phyloP scores from a whole-genome alignment of 768 basidiomycete species.

The Amanita rubescens region DNA sequence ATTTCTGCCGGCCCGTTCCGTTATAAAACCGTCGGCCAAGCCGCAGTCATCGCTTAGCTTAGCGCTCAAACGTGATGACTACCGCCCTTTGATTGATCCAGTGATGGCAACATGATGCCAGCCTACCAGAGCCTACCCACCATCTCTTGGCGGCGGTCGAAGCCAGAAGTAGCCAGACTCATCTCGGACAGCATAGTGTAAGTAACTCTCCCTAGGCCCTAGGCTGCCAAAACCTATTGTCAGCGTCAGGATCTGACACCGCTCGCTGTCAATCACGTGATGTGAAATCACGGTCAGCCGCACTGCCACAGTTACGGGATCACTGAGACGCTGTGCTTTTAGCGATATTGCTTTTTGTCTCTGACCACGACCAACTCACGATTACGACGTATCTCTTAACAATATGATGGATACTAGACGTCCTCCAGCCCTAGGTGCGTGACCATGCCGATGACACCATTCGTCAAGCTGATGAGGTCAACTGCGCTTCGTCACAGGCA shows the following conservation, averaged over 20 bases:
- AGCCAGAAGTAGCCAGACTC: too few relatives aligned
- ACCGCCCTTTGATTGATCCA: background rate
- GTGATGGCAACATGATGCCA: background rate
- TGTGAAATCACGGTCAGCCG: background rate
- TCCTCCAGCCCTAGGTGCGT: constrained; percentile 34
- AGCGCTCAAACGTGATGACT: constrained; percentile 5
- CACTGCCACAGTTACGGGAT: background rate
- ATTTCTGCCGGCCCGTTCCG: constrained; percentile 8
- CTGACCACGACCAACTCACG: background rate
- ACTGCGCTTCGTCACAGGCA: constrained; percentile 12
- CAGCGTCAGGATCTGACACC: too few relatives aligned
- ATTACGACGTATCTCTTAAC: background rate
- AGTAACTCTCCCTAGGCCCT: too few relatives aligned
- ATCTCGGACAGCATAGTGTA: too few relatives aligned
- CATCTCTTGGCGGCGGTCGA: too few relatives aligned
- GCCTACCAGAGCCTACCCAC: too few relatives aligned
- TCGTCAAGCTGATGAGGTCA: constrained; percentile 3
- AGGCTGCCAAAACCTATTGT: background rate
- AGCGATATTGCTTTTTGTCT: background rate
- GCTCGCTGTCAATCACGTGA: background rate
- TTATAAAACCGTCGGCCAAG: constrained; percentile 1
- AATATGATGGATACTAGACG: constrained; percentile 27
- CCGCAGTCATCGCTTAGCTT: too few relatives aligned
- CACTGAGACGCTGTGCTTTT: background rate
- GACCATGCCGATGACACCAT: constrained; percentile 5